These are phyloP conservation scores for Candida odintsovae DNA, from an alignment of 805 yeast species.

Conservation along the genomic window DNA sequence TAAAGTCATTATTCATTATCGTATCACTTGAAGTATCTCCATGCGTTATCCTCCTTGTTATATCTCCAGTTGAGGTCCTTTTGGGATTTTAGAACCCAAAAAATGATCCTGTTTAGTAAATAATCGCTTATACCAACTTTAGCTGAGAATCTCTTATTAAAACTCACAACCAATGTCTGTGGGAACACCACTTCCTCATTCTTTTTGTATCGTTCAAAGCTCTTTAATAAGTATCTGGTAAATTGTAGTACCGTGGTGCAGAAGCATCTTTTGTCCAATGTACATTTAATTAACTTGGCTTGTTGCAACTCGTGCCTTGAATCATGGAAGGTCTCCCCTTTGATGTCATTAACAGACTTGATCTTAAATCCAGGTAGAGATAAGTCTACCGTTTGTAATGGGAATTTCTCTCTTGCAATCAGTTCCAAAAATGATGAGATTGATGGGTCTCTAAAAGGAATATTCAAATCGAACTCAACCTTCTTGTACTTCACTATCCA, in stretches of 20 bases:
- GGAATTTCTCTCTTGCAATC: slow-evolving; percentile 11
- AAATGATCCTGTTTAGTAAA: neutral
- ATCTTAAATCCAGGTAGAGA: slow-evolving; percentile 6
- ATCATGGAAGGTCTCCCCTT: slow-evolving; percentile 22
- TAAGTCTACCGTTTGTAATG: slow-evolving; percentile 10
- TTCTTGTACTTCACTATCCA: slow-evolving; percentile 15
- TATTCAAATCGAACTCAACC: slow-evolving; percentile 14
- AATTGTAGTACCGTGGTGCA: slow-evolving; percentile 11
- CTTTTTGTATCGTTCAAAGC: neutral
- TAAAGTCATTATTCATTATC: neutral
- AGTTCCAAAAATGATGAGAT: slow-evolving; percentile 13
- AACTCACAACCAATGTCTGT: neutral
- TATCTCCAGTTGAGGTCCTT: neutral
- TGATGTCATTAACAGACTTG: slow-evolving; percentile 9
- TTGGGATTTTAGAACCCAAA: neutral
- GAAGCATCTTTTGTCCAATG: slow-evolving; percentile 19
- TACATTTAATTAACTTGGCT: slow-evolving; percentile 17
- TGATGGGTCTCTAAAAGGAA: slow-evolving; percentile 9
- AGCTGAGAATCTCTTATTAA: neutral
- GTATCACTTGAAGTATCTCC: neutral
- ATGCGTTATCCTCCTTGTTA: neutral
- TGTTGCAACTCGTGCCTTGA: slow-evolving; percentile 21
- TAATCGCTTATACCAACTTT: neutral
- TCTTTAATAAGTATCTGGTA: neutral
- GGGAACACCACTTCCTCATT: neutral